Percentiles rank a stretch among this genome's conserved stretches.
Conservation (phyloP, 257 asterid genomes). For the Primulina eburnea region DNA sequence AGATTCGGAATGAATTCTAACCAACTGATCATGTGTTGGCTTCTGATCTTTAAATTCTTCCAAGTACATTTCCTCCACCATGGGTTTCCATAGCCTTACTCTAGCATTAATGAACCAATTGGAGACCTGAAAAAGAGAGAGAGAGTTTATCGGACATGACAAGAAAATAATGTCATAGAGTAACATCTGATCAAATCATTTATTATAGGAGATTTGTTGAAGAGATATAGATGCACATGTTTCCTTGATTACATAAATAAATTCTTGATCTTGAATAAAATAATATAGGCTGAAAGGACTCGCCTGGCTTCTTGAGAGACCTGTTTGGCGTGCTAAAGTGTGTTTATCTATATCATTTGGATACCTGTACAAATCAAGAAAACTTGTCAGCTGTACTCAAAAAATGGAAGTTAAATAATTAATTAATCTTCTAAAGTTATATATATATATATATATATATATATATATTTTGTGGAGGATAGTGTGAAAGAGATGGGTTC, state of each 20-base stretch:
- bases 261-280: conserved; percentile 18
- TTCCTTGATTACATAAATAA: conserved; percentile 31
- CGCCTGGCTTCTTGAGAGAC: conserved; percentile 98
- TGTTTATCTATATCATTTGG: conserved; percentile 98
- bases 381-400: not conserved
- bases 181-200: conserved; percentile 13
- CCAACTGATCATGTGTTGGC: conserved; percentile 60
- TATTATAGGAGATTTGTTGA: conserved; percentile 6
- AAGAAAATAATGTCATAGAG: conserved; percentile 18
- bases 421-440: too few relatives aligned
- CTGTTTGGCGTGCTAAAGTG: conserved; percentile 91
- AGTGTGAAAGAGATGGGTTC: conserved; percentile 28
- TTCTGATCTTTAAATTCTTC: conserved; percentile 81
- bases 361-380: conserved; percentile 52
- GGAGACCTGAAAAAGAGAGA: conserved; percentile 53
- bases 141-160: conserved; percentile 9
- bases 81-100: conserved; percentile 95
- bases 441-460: not conserved
- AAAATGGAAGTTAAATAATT: not conserved
- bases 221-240: conserved; percentile 23
- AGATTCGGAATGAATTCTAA: conserved; percentile 63
- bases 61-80: conserved; percentile 95
- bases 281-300: conserved; percentile 38
- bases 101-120: conserved; percentile 97
- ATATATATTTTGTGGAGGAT: not conserved